These are phyloP conservation scores for Mycena albidolilacea DNA, from an alignment of 768 basidiomycete genomes.

Conservation along the genomic window DNA sequence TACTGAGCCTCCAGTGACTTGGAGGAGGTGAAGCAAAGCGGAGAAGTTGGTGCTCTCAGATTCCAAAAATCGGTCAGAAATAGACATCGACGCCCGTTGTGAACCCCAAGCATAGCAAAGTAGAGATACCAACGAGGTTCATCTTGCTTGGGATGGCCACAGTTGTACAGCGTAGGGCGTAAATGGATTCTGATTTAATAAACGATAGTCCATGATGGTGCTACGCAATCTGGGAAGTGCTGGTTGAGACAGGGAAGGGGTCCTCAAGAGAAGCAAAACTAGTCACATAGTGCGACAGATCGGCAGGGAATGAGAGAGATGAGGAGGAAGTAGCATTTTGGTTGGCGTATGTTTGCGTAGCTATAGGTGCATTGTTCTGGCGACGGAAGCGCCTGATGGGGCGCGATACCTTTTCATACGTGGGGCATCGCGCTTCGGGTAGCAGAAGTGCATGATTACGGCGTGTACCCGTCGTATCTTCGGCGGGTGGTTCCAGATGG, in stretches of 20 bases:
- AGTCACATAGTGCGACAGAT: not conserved
- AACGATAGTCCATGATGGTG: not conserved
- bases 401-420: not conserved
- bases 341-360: conserved; percentile 24
- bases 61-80: too few species aligned
- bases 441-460: not conserved
- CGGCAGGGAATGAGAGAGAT: not conserved
- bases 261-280: not conserved
- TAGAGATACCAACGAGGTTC: too few species aligned
- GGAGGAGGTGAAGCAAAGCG: too few species aligned
- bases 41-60: too few species aligned
- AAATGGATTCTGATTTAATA: not conserved
- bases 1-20: too few species aligned
- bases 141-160: too few species aligned
- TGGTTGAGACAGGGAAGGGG: not conserved
- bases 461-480: not conserved
- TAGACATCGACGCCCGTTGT: too few species aligned
- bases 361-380: conserved; percentile 13
- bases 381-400: not conserved
- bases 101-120: too few species aligned
- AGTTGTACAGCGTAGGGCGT: too few species aligned
- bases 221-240: not conserved
- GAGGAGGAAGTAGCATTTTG: conserved; percentile 2
- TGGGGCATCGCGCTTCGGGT: not conserved
- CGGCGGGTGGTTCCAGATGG: not conserved